Evolutionary conservation across 352 stramenopile species (phyloP).

Genomic region (Blastocystis sp.): DNA sequence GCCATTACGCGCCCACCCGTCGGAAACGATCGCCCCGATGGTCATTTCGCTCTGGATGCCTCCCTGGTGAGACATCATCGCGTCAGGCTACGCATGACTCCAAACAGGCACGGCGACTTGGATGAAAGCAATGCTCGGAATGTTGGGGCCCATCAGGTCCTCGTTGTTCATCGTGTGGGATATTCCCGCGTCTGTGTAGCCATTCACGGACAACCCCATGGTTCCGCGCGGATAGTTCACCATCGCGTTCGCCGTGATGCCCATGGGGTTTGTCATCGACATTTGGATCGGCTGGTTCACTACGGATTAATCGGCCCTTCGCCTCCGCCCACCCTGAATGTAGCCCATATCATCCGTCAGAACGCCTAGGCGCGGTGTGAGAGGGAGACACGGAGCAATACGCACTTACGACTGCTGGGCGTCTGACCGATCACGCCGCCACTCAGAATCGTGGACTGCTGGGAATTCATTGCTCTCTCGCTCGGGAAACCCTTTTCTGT

Average conservation of each 20-base stretch:
- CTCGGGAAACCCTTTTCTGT: not conserved
- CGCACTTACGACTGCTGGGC: slow-evolving; percentile 1
- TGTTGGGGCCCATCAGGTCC: slow-evolving; percentile 32
- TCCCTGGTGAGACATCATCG: slow-evolving; percentile 33
- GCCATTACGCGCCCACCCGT: not conserved
- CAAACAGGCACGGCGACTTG: not conserved
- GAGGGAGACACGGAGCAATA: not conserved
- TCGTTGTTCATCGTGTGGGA: slow-evolving; percentile 7
- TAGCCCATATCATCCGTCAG: slow-evolving; percentile 34
- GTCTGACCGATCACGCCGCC: slow-evolving; percentile 10
- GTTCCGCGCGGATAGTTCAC: slow-evolving; percentile 9
- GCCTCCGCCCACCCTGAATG: slow-evolving; percentile 5
- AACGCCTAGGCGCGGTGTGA: slow-evolving; percentile 29
- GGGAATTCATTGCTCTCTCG: slow-evolving; percentile 1
- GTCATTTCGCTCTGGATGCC: slow-evolving; percentile 10
- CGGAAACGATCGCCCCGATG: not conserved
- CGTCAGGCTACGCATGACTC: slow-evolving; percentile 32
- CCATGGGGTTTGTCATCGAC: not conserved
- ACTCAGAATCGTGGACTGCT: slow-evolving; percentile 37
- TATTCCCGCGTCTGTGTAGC: slow-evolving; percentile 23
- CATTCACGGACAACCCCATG: not conserved
- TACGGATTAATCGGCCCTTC: not conserved
- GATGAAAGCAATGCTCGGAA: slow-evolving; percentile 45
- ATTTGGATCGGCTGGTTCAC: slow-evolving; percentile 34
- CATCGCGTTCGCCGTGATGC: slow-evolving; percentile 19